Conservation (phyloP, 73 alveolate species). For the Durusdinium trenchii region DNA sequence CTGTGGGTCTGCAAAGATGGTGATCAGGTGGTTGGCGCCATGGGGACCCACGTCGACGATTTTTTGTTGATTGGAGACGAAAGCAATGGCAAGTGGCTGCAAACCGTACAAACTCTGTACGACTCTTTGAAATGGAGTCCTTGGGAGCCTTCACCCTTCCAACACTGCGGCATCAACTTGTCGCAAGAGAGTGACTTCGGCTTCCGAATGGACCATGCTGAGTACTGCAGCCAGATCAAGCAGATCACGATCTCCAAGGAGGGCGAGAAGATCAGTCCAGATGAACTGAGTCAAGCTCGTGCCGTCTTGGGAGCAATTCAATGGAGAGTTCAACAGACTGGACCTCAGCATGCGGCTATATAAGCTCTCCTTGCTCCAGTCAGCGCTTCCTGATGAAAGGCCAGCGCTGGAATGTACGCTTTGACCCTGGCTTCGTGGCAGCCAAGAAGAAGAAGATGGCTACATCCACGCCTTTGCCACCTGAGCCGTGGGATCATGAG, state of each 20-base stretch:
- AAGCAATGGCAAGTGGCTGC: not conserved
- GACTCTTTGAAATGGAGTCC: not conserved
- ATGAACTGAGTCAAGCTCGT: not conserved
- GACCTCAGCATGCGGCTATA: not conserved
- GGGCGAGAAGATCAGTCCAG: not conserved
- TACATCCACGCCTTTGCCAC: no score
- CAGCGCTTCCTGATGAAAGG: not conserved
- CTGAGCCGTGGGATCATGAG: no score
- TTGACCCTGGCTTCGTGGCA: no score
- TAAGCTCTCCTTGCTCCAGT: not conserved
- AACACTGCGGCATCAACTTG: not conserved
- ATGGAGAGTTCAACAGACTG: not conserved
- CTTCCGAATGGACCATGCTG: not conserved
- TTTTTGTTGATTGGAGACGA: not conserved
- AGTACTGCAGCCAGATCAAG: not conserved
- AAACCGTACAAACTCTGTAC: not conserved
- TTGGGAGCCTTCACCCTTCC: not conserved
- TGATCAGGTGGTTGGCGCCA: not conserved
- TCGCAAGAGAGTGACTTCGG: not conserved
- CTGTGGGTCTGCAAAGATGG: not conserved
- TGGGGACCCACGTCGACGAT: conserved; percentile 33
- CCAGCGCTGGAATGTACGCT: no score
- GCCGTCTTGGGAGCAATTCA: conserved; percentile 9
- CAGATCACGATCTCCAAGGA: not conserved
- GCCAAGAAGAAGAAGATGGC: no score